Evolutionary conservation across 2,329 filamentous ascomycete species (phyloP).

Genomic region (Fusarium odoratissimum): DNA sequence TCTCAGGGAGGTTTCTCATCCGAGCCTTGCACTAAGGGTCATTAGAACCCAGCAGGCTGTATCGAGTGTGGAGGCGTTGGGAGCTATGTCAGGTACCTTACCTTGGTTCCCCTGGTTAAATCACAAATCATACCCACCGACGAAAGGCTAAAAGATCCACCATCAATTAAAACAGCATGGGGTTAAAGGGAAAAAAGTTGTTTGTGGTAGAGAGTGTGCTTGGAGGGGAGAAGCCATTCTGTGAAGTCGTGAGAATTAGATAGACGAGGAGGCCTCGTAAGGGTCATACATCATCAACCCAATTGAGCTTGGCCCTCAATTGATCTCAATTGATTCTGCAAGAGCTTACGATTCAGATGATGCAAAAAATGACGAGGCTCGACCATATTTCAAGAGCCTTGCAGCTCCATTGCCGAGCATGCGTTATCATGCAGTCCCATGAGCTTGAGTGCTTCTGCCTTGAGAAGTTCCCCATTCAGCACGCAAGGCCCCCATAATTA

Average conservation of each 20-base stretch:
- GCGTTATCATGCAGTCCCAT: constrained; percentile 46
- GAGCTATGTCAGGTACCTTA: constrained; percentile 39
- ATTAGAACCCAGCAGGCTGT: constrained; percentile 38
- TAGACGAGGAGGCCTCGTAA: constrained; percentile 20
- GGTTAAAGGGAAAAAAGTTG: constrained; percentile 28
- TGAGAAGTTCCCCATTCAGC: constrained; percentile 33
- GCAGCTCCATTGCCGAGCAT: constrained; percentile 40
- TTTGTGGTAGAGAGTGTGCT: constrained; percentile 35
- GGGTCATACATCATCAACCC: background rate
- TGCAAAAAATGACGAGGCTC: constrained; percentile 35
- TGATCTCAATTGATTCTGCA: constrained; percentile 38
- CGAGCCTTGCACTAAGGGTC: constrained; percentile 32
- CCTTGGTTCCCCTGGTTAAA: constrained; percentile 38
- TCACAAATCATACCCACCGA: constrained; percentile 36
- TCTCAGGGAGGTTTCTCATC: constrained; percentile 26
- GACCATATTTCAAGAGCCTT: constrained; percentile 31
- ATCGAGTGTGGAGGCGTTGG: constrained; percentile 39
- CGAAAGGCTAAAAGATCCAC: constrained; percentile 32
- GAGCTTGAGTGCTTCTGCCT: constrained; percentile 42
- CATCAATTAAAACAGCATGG: constrained; percentile 40
- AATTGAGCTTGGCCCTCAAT: constrained; percentile 17
- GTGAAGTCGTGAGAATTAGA: constrained; percentile 43
- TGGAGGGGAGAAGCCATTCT: constrained; percentile 31
- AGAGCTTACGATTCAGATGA: constrained; percentile 10
- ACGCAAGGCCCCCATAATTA: constrained; percentile 14